Conservation (phyloP, 2,329 filamentous ascomycete genomes). For the Scedosporium dehoogii region DNA sequence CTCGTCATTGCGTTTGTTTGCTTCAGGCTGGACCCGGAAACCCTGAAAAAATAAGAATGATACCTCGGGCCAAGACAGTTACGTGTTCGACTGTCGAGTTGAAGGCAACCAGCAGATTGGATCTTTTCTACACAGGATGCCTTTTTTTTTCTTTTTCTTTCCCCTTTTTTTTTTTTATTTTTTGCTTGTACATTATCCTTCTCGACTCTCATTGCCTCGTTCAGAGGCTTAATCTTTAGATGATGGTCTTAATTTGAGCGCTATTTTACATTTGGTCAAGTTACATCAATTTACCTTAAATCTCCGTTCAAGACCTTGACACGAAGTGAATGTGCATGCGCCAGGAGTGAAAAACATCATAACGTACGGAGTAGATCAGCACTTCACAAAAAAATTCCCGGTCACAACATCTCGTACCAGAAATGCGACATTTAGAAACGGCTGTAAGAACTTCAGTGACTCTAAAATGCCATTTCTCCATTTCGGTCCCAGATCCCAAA, state of each 20-base stretch:
- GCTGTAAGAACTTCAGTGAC: too few species aligned
- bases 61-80: background rate
- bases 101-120: background rate
- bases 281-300: too few species aligned
- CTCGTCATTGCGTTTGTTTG: background rate
- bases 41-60: background rate
- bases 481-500: background rate
- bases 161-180: background rate
- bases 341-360: too few species aligned
- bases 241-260: background rate
- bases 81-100: background rate
- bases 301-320: background rate
- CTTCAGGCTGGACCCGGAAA: background rate
- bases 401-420: background rate
- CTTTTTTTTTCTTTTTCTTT: background rate
- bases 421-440: background rate
- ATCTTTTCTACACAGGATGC: background rate
- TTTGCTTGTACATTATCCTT: constrained; percentile 4
- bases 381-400: too few species aligned
- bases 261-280: too few species aligned
- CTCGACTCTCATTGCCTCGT: background rate
- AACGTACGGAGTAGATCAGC: too few species aligned
- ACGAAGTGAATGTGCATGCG: too few species aligned
- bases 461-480: background rate
- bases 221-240: background rate